These are phyloP conservation scores for Crithidia brevicula DNA, from an alignment of 208 protist genomes.

Conservation along the genomic window DNA sequence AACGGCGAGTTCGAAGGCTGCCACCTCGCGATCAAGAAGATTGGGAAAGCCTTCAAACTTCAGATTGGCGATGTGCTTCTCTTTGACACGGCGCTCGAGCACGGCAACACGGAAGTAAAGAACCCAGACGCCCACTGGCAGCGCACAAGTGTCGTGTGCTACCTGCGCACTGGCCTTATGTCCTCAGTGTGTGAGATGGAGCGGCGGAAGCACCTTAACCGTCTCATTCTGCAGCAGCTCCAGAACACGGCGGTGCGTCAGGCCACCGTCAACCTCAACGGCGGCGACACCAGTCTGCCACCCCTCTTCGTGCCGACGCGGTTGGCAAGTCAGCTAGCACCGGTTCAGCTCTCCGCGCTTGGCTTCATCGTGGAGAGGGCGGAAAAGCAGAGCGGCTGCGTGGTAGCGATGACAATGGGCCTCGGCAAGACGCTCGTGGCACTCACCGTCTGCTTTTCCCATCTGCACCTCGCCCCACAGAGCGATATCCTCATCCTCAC, in stretches of 20 bases:
- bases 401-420: conserved; percentile 91
- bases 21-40: conserved; percentile 81
- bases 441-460: conserved; percentile 75
- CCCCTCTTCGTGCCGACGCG: conserved; percentile 64
- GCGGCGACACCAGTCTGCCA: conserved; percentile 42
- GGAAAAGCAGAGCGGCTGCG: conserved; percentile 68
- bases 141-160: conserved; percentile 87
- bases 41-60: conserved; percentile 77
- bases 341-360: conserved; percentile 77
- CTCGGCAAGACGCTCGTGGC: conserved; percentile 91
- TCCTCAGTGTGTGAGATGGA: conserved; percentile 81
- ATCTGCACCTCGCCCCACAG: conserved; percentile 43
- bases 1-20: conserved; percentile 88
- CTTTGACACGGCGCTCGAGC: conserved; percentile 88
- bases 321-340: conserved; percentile 52
- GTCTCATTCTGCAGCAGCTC: conserved; percentile 38
- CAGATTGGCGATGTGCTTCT: conserved; percentile 85
- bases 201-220: conserved; percentile 63
- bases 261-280: conserved; percentile 77
- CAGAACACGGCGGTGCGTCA: conserved; percentile 25
- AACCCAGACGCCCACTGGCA: conserved; percentile 48
- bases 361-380: conserved; percentile 69
- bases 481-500: conserved; percentile 80
- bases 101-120: conserved; percentile 90
- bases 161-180: conserved; percentile 82